Evolutionary conservation across 129 eudicot genomes (phyloP), one percentile per base, ranked within the genome.

Genomic region (Ambrosia artemisiifolia): DNA sequence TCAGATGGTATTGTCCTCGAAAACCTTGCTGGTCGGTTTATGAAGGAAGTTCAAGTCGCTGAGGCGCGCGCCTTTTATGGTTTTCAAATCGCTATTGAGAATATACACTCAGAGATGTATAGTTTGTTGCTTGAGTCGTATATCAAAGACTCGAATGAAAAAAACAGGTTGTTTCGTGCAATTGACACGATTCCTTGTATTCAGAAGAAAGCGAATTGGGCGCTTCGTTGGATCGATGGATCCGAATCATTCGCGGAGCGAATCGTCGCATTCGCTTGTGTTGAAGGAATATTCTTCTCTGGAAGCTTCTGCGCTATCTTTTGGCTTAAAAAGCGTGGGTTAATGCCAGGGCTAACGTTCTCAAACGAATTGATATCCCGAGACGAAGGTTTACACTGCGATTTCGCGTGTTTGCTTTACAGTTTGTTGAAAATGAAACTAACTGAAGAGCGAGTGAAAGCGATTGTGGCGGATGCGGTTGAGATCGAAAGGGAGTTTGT

Each of bases 21-120:
- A 43, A 79, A 79, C 35, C 82, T 78, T 14, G 78, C 82, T 38
- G 72, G 66, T 1, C 67, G 78, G n/a, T 79, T 72, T 56, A 79
- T 79, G 83, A 72, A 72, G 19, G 96, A 89, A 43, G 83, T 89
- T 16, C 96, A 89, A 42, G 68, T 89, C 28, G 67, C 96, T 3
- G 92, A 89, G 75, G 96, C 96, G 2, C 87, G 92, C 30, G 96
- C 96, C 3, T 89, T 89, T 38, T 89, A 89, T 51, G 96, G 92
- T 11, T 89, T 89, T 79, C 96, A 89, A 64, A 89, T 89, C 48
- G 90, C 96, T 4, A 89, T 86, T 7, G 92, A 89, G 24, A 89
- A 89, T 73, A 89, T 89, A 57, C 92, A 89, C 76, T 86, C 90
- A 16, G 96, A 89, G 73, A 89, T 89, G 92, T 89, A 86, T 57